Percentiles rank a stretch among this genome's conserved stretches.
Evolutionary conservation across 1,284 basidiomycete genomes (phyloP).

Genomic region (Volvariella volvacea): DNA sequence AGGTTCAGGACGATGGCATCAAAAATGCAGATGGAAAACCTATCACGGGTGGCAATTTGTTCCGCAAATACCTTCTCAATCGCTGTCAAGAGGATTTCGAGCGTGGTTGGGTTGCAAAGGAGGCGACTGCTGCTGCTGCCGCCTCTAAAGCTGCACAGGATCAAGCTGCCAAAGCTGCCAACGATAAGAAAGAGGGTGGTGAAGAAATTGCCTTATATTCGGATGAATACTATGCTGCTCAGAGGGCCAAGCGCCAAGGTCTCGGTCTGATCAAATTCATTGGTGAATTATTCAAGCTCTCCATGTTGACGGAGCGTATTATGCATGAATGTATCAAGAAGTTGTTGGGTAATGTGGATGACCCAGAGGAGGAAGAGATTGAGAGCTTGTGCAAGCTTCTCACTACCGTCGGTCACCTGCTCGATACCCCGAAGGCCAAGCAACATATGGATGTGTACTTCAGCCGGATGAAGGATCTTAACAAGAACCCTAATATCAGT

Average conservation of each 20-base stretch:
- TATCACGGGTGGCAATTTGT: slow-evolving; percentile 86
- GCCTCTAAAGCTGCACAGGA: slow-evolving; percentile 53
- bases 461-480: slow-evolving; percentile 78
- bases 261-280: slow-evolving; percentile 97
- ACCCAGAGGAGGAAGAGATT: slow-evolving; percentile 96
- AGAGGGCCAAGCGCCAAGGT: slow-evolving; percentile 96
- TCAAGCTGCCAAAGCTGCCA: slow-evolving; percentile 53
- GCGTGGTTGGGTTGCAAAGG: slow-evolving; percentile 77
- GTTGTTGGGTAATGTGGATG: slow-evolving; percentile 85
- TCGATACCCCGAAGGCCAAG: slow-evolving; percentile 77
- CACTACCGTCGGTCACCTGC: slow-evolving; percentile 78
- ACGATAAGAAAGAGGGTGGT: slow-evolving; percentile 39
- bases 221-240: slow-evolving; percentile 94
- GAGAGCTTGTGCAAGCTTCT: slow-evolving; percentile 93
- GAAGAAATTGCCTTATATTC: slow-evolving; percentile 73
- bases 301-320: slow-evolving; percentile 91
- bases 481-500: slow-evolving; percentile 68
- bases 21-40: slow-evolving; percentile 74
- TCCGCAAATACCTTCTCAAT: slow-evolving; percentile 90
- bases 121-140: slow-evolving; percentile 55
- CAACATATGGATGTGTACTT: slow-evolving; percentile 93
- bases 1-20: slow-evolving; percentile 84
- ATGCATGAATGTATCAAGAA: slow-evolving; percentile 98
- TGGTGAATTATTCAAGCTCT: slow-evolving; percentile 95
- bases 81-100: slow-evolving; percentile 96